A percentile compares a stretch with the other conserved stretches of the same genome.
Conservation (phyloP, 2,329 filamentous ascomycete genomes). For the Venturia effusa region DNA sequence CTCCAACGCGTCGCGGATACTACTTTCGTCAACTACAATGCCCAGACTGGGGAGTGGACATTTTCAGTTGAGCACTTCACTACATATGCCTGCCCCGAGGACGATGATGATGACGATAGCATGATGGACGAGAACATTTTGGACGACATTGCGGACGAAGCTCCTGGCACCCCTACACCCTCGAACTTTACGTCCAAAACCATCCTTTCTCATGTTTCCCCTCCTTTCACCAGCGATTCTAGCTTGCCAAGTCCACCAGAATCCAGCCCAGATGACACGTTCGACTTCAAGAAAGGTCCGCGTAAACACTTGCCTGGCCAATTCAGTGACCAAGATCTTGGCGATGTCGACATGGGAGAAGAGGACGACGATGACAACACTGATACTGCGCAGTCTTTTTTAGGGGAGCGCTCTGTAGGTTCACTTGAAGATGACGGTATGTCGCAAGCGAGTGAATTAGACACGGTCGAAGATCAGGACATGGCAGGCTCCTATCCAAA, state of each 20-base stretch:
- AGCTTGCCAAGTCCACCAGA: constrained; percentile 28
- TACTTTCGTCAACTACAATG: constrained; percentile 69
- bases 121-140: constrained; percentile 38
- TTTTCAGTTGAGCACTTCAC: constrained; percentile 96
- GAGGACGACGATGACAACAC: constrained; percentile 18
- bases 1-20: constrained; percentile 73
- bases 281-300: constrained; percentile 44
- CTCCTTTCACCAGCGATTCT: constrained; percentile 19
- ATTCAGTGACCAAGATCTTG: constrained; percentile 56
- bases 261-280: constrained; percentile 42
- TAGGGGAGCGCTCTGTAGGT: constrained; percentile 84
- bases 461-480: constrained; percentile 57
- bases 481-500: constrained; percentile 69
- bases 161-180: constrained; percentile 17
- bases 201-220: constrained; percentile 6
- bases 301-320: constrained; percentile 59
- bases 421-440: constrained; percentile 47
- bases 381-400: constrained; percentile 59
- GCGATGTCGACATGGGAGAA: constrained; percentile 35
- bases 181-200: not conserved
- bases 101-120: constrained; percentile 57
- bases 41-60: constrained; percentile 72
- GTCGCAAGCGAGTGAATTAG: constrained; percentile 58
- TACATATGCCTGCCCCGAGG: constrained; percentile 77
- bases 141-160: constrained; percentile 17